Base-by-base conservation (phyloP, 2,329 filamentous ascomycete genomes). In the Shiraia bambusicola region DNA sequence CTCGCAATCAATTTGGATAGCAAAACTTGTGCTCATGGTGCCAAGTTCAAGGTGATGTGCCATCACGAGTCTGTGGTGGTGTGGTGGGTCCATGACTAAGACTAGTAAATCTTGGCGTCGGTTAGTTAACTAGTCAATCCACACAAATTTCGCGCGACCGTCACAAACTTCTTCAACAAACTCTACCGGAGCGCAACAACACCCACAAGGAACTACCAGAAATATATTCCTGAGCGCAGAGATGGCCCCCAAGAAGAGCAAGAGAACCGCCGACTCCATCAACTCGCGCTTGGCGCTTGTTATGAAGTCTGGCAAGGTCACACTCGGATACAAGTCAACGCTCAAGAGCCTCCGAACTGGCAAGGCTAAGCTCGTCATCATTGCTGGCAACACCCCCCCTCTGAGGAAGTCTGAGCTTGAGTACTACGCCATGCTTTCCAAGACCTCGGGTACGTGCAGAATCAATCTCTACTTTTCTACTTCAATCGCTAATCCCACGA, bases 291-390 rank as follows among this genome's bases (percentile, higher is more conserved):
- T 86, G 56, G 82, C 82, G 69, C 78, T 84, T 72, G 81, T 83
- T 60, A 83, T 84, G 80, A 83, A 83, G 73, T 80, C 74, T 47
- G 81, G 82, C 67, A 87, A 87, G 81, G 89, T 95, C 79, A 90
- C 83, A 56, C 82, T 95, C 58, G 90, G 90, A 67, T 92, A 92
- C 82, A 91, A 92, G 78, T 87, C 83, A 54, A 92, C 81, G 70
- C 81, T 93, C 71, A 95, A 97, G 87, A 63, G 55, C 63, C 87
- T 97, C 65, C 88, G 92, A 69, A 87, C 84, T 63, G 91, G 92
- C 76, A 97, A 96, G 86, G 93, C 93, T 75, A 97, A 97, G 87
- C 84, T 96, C 61, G 88, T 97, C 74, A 90, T 95, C 77, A 94
- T 95, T 71, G 72, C 86, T 63, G 90, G 88, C 77, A 97, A 98